Percentiles rank a stretch among this genome's conserved stretches.
phyloP scores from a whole-genome alignment of 2,329 filamentous ascomycete species.

The Hypomyces perniciosus region DNA sequence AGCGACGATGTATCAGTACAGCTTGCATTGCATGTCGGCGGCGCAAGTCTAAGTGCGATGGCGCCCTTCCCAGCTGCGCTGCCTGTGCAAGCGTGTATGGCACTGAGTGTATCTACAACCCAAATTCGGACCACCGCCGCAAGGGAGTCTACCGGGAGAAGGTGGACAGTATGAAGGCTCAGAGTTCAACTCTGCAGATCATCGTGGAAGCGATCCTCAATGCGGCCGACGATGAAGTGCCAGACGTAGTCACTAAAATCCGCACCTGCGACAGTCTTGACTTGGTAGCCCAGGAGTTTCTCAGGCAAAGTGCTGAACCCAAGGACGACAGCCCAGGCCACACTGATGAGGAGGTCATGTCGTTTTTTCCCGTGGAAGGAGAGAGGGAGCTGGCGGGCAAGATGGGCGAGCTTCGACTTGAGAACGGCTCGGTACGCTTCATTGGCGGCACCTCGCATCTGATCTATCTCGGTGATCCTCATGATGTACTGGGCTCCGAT shows the following conservation, averaged over 20 bases:
- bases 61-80: conserved; percentile 83
- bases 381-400: conserved; percentile 84
- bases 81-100: conserved; percentile 94
- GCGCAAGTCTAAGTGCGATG: conserved; percentile 85
- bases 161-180: conserved; percentile 79
- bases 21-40: conserved; percentile 75
- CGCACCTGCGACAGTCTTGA: conserved; percentile 73
- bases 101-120: conserved; percentile 89
- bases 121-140: conserved; percentile 88
- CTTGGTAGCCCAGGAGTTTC: conserved; percentile 46
- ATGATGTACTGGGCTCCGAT: conserved; percentile 32
- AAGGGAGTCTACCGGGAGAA: conserved; percentile 98
- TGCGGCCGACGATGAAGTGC: conserved; percentile 79
- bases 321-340: conserved; percentile 28
- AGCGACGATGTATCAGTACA: conserved; percentile 76
- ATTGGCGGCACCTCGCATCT: conserved; percentile 93
- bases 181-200: conserved; percentile 83
- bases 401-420: conserved; percentile 85
- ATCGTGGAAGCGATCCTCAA: conserved; percentile 90
- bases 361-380: conserved; percentile 41
- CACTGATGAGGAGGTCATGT: conserved; percentile 33
- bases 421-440: conserved; percentile 82
- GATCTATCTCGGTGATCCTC: conserved; percentile 63
- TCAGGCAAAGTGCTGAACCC: conserved; percentile 34
- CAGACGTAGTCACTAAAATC: conserved; percentile 75